Evolutionary conservation across 2,329 filamentous ascomycete genomes (phyloP), one percentile per base, ranked within the genome.

Genomic region (Colletotrichum camelliae): DNA sequence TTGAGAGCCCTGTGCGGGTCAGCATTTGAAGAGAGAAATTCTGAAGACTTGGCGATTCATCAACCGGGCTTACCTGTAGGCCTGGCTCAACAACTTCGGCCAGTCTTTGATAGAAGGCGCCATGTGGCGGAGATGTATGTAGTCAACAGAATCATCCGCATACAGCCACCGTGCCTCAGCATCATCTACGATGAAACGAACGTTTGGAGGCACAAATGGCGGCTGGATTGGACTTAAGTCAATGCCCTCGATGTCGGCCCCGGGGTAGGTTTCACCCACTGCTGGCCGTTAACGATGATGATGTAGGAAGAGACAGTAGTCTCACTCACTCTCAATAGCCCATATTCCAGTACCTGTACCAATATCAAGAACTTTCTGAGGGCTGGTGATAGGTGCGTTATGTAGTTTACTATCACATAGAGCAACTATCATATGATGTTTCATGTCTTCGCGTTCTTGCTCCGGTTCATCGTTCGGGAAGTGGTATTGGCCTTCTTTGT

Each of bases 151-250:
- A 13, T 33, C 35, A 1, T 75, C 60, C 7, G 67, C 27, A 27
- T 75, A 65, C 7, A 75, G 24, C 58, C 52, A 69, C 8, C 43
- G 77, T 67, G 81, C 80, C 27, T 80, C 85, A 82, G 88, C 88
- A 79, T 95, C 93, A 80, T 95, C 93, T 57, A 96, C 89, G 75
- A 91, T 91, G 78, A 96, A 96, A 75, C 91, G 90, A 15, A 95
- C 93, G 77, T 96, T 96, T n/a, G 90, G 89, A 1, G 94, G 94
- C 1, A 95, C 92, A 76, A 79, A 81, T 37, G 76, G 48, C 2
- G 78, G 70, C 60, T 81, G 79, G 8, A 81, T 81, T 10, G 79
- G 80, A 24, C 79, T 81, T n/a, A 81, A 61, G 16, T 81, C 80
- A n/a, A 77, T 79, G 2, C 80, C 90, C 7, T 89, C 79, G 8